phyloP scores from a whole-genome alignment of 2,329 filamentous ascomycete species.

The Thielaviopsis musarum region DNA sequence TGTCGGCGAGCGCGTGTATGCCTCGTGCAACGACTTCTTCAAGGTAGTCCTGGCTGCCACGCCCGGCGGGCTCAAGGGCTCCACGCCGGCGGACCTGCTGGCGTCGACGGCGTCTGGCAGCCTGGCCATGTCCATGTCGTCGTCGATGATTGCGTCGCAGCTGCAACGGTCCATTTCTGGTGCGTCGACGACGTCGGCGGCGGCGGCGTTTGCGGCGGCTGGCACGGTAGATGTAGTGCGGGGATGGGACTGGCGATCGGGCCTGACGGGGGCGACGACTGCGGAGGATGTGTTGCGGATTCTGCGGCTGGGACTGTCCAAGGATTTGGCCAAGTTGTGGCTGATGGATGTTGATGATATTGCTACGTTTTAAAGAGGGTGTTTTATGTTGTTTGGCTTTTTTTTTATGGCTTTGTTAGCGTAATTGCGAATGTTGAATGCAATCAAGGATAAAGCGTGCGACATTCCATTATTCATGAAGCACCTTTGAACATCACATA shows the following conservation, averaged over 20 bases:
- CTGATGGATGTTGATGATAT: slow-evolving; percentile 45
- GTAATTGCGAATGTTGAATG: not conserved
- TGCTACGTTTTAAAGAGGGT: slow-evolving; percentile 21
- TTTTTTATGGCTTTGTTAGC: too few species aligned
- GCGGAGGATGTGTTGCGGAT: slow-evolving; percentile 56
- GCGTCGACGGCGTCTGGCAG: slow-evolving; percentile 44
- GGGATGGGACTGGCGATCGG: slow-evolving; percentile 64
- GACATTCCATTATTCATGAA: too few species aligned
- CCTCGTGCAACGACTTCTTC: slow-evolving; percentile 64
- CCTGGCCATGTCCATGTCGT: slow-evolving; percentile 44
- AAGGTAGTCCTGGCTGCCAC: slow-evolving; percentile 56
- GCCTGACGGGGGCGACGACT: slow-evolving; percentile 50
- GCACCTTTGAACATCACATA: too few species aligned
- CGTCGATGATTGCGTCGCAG: slow-evolving; percentile 49
- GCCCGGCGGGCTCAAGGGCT: slow-evolving; percentile 38
- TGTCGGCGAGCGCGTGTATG: slow-evolving; percentile 53
- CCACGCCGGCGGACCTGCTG: slow-evolving; percentile 49
- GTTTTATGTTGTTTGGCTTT: not conserved
- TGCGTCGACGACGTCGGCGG: slow-evolving; percentile 17
- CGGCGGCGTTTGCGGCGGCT: slow-evolving; percentile 14
- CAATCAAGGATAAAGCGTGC: too few species aligned
- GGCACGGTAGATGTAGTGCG: slow-evolving; percentile 23
- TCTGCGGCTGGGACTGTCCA: slow-evolving; percentile 56
- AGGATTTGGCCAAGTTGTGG: slow-evolving; percentile 56
- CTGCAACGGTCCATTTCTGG: slow-evolving; percentile 42